These are phyloP conservation scores for Cytospora paraplurivora DNA, from an alignment of 2,329 filamentous ascomycete species.

Conservation along the genomic window DNA sequence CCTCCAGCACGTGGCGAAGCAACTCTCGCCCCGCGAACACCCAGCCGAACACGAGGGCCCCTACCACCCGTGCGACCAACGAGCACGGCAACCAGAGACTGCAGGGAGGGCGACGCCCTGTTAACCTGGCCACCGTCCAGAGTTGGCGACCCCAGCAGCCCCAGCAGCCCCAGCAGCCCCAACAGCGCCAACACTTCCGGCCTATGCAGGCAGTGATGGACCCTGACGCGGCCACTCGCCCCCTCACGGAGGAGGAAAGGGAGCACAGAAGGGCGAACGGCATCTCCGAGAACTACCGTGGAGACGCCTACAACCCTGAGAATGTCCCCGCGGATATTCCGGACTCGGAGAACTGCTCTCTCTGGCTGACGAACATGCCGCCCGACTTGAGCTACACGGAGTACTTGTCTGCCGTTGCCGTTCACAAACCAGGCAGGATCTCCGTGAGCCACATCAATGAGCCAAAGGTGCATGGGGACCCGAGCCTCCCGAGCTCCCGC, in stretches of 20 bases:
- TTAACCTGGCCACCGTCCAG: too few species aligned
- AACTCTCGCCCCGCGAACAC: too few species aligned
- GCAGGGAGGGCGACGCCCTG: too few species aligned
- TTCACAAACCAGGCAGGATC: slow-evolving; percentile 11
- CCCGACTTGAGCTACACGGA: slow-evolving; percentile 7
- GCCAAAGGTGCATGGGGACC: background rate
- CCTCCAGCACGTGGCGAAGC: too few species aligned
- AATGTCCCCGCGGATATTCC: slow-evolving; percentile 27
- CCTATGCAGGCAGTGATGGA: slow-evolving; percentile 16
- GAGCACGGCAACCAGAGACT: too few species aligned
- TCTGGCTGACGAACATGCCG: slow-evolving; percentile 22
- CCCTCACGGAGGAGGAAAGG: slow-evolving; percentile 4
- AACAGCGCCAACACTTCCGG: background rate
- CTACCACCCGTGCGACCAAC: too few species aligned
- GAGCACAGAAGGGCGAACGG: background rate
- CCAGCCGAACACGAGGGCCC: too few species aligned
- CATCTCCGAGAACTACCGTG: slow-evolving; percentile 21
- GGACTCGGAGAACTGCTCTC: slow-evolving; percentile 17
- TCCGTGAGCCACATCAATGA: slow-evolving; percentile 16
- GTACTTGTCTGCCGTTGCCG: background rate
- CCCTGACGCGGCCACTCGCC: slow-evolving; percentile 3
- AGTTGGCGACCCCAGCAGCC: too few species aligned
- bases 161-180: too few species aligned
- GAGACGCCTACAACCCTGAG: slow-evolving; percentile 18
- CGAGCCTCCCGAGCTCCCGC: background rate